These are phyloP conservation scores for Malus fusca DNA, from an alignment of 306 rosid genomes.

Conservation along the genomic window DNA sequence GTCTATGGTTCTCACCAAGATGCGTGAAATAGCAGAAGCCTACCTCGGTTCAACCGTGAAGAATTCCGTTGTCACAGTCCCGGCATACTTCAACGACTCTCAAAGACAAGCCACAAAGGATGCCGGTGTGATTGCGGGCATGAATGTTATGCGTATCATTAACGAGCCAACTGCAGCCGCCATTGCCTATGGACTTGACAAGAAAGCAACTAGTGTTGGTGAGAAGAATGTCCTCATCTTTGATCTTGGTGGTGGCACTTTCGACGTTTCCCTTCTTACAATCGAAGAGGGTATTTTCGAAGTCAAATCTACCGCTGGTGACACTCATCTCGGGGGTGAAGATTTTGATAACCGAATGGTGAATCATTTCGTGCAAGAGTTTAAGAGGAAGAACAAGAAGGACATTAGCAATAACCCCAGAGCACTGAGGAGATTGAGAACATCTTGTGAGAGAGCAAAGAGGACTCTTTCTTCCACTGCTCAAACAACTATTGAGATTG, in stretches of 20 bases:
- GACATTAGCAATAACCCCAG: constrained; percentile 27
- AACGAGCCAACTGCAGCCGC: constrained; percentile 36
- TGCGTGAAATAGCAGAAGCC: constrained; percentile 35
- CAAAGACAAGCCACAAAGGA: constrained; percentile 37
- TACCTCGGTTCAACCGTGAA: constrained; percentile 15
- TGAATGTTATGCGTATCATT: constrained; percentile 34
- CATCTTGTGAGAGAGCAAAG: constrained; percentile 38
- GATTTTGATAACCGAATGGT: constrained; percentile 35
- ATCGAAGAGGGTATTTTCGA: constrained; percentile 24
- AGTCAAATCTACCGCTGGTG: constrained; percentile 34
- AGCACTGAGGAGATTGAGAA: constrained; percentile 23
- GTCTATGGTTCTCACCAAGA: constrained; percentile 25
- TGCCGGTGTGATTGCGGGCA: constrained; percentile 27
- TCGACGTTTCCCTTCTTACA: constrained; percentile 34
- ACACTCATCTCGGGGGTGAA: constrained; percentile 33
- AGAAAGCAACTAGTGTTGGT: constrained; percentile 12
- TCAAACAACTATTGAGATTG: constrained; percentile 36
- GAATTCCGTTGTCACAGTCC: constrained; percentile 37
- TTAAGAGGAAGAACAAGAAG: constrained; percentile 29
- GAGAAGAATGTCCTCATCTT: constrained; percentile 32
- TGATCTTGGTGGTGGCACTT: constrained; percentile 35
- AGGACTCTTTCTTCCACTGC: constrained; percentile 31
- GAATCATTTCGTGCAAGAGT: constrained; percentile 29
- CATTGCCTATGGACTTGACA: constrained; percentile 40
- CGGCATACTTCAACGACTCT: constrained; percentile 28